Conservation (phyloP, 345 rosid genomes). For the Luvunga scandens region DNA sequence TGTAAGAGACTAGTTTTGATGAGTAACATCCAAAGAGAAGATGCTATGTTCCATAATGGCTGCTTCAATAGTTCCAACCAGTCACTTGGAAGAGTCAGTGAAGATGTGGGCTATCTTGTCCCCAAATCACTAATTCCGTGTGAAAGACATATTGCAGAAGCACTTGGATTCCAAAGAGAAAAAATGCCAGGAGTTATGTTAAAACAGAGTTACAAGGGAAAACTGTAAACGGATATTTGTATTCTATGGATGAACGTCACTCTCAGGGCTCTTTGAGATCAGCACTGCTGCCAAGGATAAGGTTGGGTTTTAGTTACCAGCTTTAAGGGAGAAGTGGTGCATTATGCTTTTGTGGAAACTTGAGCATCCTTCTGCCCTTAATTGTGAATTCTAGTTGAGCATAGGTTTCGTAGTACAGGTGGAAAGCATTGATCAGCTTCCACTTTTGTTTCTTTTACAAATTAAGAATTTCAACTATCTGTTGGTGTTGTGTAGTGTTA, state of each 20-base stretch:
- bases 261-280: background rate
- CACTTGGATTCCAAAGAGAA: conserved; percentile 1
- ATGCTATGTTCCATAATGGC: background rate
- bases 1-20: background rate
- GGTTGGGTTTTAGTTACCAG: background rate
- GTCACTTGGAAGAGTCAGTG: background rate
- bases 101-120: background rate
- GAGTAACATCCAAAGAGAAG: background rate
- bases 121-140: background rate
- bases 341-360: background rate
- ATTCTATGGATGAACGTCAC: background rate
- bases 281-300: background rate
- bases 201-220: background rate
- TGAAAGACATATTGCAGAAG: background rate
- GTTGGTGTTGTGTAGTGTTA: too few relatives aligned
- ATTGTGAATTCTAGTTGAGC: background rate
- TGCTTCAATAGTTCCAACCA: background rate
- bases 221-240: background rate
- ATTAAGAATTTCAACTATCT: too few relatives aligned
- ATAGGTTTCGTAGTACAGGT: background rate
- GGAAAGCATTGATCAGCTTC: background rate
- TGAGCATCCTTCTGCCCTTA: background rate
- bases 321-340: background rate
- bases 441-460: background rate
- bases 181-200: background rate